Evolutionary conservation across 2,329 filamentous ascomycete species (phyloP).

Genomic region (Scedosporium aurantiacum): DNA sequence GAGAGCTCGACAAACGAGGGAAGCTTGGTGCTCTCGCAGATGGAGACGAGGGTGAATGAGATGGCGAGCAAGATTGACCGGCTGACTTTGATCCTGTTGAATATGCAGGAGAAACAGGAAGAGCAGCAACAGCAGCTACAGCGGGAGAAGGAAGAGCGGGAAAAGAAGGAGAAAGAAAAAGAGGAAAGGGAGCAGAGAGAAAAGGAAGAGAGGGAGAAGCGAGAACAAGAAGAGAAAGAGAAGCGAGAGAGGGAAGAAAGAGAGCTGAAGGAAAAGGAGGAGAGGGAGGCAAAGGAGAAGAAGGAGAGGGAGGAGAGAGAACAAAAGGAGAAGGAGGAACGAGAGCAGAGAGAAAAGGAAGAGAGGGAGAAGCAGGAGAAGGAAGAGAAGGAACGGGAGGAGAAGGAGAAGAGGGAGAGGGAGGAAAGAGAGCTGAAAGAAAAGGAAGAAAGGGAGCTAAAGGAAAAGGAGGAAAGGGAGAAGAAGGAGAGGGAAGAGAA

Average conservation of each 20-base stretch:
- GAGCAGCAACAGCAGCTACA: not conserved
- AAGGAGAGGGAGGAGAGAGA: not conserved
- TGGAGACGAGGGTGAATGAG: conserved; percentile 43
- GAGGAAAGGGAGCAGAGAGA: conserved; percentile 47
- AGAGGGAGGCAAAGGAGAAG: not conserved
- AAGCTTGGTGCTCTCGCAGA: conserved; percentile 9
- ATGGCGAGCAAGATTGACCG: conserved; percentile 47
- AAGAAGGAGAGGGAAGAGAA: not conserved
- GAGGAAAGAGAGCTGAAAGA: not conserved
- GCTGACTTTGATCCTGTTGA: conserved; percentile 40
- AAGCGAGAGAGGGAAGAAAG: not conserved
- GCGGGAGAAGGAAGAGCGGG: not conserved
- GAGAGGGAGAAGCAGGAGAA: not conserved
- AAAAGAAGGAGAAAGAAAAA: conserved; percentile 1
- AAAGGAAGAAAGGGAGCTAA: not conserved
- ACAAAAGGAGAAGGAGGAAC: not conserved
- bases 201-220: not conserved
- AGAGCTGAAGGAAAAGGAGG: not conserved
- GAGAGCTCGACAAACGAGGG: not conserved
- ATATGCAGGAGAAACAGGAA: conserved; percentile 30
- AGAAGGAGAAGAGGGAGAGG: not conserved
- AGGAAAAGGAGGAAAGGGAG: not conserved
- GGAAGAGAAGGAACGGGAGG: not conserved
- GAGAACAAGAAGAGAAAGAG: not conserved
- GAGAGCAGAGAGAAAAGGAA: not conserved